A percentile compares a stretch with the other conserved stretches of the same genome.
phyloP scores from a whole-genome alignment of 805 yeast genomes.

The Metschnikowia anglica region DNA sequence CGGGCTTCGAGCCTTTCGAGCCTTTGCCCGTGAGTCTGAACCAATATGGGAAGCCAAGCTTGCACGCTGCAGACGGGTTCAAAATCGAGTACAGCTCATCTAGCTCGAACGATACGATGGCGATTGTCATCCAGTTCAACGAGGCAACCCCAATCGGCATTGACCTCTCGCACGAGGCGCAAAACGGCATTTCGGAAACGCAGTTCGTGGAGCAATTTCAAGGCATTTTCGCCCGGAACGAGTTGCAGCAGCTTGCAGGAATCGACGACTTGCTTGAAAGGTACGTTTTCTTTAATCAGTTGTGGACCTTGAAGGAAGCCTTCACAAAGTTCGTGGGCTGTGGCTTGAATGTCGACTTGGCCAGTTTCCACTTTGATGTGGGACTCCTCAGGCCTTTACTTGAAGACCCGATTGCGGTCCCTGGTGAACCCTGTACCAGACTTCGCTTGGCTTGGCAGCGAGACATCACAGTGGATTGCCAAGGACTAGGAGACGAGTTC shows the following conservation, averaged over 20 bases:
- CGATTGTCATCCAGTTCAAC: slow-evolving; percentile 42
- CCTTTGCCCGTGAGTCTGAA: slow-evolving; percentile 33
- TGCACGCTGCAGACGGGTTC: slow-evolving; percentile 18
- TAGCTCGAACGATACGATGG: slow-evolving; percentile 52
- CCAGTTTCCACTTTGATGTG: slow-evolving; percentile 12
- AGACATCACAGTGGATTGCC: slow-evolving; percentile 11
- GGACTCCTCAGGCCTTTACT: slow-evolving; percentile 3
- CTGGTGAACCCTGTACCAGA: neutral
- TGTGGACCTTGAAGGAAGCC: slow-evolving; percentile 82
- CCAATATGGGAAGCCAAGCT: slow-evolving; percentile 57
- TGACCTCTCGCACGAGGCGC: slow-evolving; percentile 39
- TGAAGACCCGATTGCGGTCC: neutral
- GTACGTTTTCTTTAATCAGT: slow-evolving; percentile 47
- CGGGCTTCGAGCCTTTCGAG: slow-evolving; percentile 19
- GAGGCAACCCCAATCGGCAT: slow-evolving; percentile 30
- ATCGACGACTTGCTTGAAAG: slow-evolving; percentile 18
- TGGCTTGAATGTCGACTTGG: slow-evolving; percentile 40
- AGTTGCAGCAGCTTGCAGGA: slow-evolving; percentile 29
- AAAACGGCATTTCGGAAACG: slow-evolving; percentile 24
- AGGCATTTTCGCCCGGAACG: slow-evolving; percentile 43
- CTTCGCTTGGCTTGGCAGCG: slow-evolving; percentile 10
- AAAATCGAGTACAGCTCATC: slow-evolving; percentile 54
- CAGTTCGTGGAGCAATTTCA: slow-evolving; percentile 37
- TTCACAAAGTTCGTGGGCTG: slow-evolving; percentile 65
- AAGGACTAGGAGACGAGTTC: neutral